Evolutionary conservation across 1,284 basidiomycete species (phyloP).

Genomic region (Pseudozyma pruni): DNA sequence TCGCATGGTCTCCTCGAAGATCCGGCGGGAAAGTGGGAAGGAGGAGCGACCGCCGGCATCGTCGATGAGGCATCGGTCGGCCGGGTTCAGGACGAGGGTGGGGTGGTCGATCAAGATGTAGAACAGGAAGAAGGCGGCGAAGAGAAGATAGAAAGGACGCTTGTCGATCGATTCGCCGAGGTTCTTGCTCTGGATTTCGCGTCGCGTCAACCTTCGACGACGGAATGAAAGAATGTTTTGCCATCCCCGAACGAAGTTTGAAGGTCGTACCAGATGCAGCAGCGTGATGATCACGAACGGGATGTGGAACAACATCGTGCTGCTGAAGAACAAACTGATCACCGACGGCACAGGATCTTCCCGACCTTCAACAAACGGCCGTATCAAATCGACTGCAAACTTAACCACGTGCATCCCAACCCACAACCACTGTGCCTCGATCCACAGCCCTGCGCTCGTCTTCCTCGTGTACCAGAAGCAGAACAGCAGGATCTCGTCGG

Average conservation of each 20-base stretch:
- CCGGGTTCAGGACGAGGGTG: neutral
- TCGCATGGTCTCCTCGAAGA: neutral
- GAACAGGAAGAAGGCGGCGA: neutral
- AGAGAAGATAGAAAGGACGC: conserved; percentile 14
- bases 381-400: neutral
- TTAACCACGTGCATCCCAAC: neutral
- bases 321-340: neutral
- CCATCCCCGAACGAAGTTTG: neutral
- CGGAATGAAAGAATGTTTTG: conserved; percentile 8
- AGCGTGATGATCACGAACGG: conserved; percentile 2
- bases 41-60: neutral
- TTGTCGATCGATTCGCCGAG: conserved; percentile 5
- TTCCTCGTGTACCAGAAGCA: conserved; percentile 17
- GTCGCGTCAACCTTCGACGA: conserved; percentile 12
- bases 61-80: neutral
- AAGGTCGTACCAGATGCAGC: conserved; percentile 9
- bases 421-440: conserved; percentile 8
- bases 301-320: neutral
- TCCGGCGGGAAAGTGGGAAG: neutral
- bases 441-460: conserved; percentile 12
- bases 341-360: neutral
- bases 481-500: conserved; percentile 8
- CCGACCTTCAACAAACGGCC: neutral
- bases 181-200: conserved; percentile 7
- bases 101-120: neutral